A percentile compares a stretch with the other conserved stretches of the same genome.
Conservation (phyloP, 345 rosid species). For the Rhizophora mangle region DNA sequence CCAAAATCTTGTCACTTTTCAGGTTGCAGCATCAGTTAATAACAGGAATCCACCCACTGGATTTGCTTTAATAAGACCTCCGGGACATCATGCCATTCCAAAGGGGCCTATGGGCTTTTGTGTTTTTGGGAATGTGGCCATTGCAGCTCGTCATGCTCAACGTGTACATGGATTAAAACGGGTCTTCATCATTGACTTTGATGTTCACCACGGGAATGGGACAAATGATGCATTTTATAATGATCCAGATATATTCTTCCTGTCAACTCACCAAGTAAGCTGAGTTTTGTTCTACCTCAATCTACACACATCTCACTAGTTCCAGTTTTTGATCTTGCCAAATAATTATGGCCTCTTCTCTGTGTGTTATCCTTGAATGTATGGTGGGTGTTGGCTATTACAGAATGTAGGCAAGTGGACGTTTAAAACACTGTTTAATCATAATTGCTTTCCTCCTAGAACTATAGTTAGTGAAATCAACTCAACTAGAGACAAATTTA, state of each 20-base stretch:
- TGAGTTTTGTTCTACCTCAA: background rate
- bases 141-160: constrained; percentile 94
- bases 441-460: no score
- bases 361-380: no score
- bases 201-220: constrained; percentile 98
- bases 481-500: no score
- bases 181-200: constrained; percentile 80
- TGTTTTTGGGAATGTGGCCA: constrained; percentile 84
- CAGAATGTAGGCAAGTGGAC: no score
- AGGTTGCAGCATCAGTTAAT: constrained; percentile 67
- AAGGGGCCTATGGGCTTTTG: constrained; percentile 99
- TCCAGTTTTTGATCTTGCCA: no score
- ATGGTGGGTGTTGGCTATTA: no score
- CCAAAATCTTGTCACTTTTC: constrained; percentile 16
- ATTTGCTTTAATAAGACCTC: constrained; percentile 92
- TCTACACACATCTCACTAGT: no score
- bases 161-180: constrained; percentile 62
- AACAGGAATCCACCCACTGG: constrained; percentile 61
- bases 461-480: no score
- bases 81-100: constrained; percentile 90
- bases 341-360: no score
- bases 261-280: constrained; percentile 90
- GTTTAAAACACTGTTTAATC: no score
- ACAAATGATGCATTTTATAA: constrained; percentile 82
- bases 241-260: constrained; percentile 85